A percentile compares a stretch with the other conserved stretches of the same genome.
Conservation (phyloP, 208 protist genomes). For the Wallacemonas collosoma region DNA sequence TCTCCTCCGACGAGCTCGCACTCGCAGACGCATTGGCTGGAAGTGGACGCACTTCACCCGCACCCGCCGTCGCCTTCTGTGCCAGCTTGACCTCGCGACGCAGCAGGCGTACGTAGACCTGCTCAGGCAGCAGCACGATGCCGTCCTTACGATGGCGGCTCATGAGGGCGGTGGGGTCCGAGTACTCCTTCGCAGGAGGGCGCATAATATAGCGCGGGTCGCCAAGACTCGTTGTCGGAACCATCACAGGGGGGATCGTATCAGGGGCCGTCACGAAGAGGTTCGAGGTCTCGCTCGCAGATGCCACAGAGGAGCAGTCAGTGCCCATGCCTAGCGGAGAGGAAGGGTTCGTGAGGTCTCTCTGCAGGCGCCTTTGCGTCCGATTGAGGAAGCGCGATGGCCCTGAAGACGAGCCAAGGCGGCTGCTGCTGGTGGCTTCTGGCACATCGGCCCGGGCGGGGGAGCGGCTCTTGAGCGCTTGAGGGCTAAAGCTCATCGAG, state of each 20-base stretch:
- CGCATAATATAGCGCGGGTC: conserved; percentile 9
- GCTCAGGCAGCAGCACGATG: not conserved
- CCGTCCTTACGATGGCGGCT: not conserved
- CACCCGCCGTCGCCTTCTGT: not conserved
- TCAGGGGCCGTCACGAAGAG: conserved; percentile 15
- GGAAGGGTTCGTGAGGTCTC: not conserved
- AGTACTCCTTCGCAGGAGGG: conserved; percentile 13
- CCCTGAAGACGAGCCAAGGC: not conserved
- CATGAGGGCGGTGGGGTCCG: conserved; percentile 5
- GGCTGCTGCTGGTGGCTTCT: not conserved
- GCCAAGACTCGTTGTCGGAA: conserved; percentile 1
- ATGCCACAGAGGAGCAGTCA: too few relatives aligned
- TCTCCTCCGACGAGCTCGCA: not conserved
- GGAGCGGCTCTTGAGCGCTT: not conserved
- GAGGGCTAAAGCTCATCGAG: not conserved
- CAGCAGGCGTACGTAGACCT: conserved; percentile 14
- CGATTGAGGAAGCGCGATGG: not conserved
- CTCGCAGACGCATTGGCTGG: not conserved
- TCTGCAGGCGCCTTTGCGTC: conserved; percentile 1
- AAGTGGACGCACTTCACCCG: conserved; percentile 1
- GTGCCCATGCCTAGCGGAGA: not conserved
- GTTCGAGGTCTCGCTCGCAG: not conserved
- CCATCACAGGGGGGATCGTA: conserved; percentile 6
- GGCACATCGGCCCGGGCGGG: not conserved
- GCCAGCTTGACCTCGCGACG: conserved; percentile 7